Evolutionary conservation across 2,329 filamentous ascomycete genomes (phyloP).

Genomic region (Ophiostoma montium): DNA sequence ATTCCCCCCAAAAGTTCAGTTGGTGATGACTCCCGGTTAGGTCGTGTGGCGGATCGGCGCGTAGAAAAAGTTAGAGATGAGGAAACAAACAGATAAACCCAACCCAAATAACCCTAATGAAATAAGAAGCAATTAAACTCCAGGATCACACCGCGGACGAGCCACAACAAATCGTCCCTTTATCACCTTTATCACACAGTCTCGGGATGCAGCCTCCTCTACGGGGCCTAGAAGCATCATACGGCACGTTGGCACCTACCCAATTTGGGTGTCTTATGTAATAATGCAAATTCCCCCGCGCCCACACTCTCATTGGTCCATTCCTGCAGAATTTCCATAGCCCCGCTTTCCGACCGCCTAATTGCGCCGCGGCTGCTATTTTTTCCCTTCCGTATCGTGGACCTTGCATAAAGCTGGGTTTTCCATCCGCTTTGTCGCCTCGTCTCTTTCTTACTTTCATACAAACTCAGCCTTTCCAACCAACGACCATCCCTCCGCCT

Average conservation of each 20-base stretch:
- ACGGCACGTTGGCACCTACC: not conserved
- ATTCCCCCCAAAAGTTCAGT: no score
- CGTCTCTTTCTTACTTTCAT: not conserved
- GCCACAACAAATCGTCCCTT: not conserved
- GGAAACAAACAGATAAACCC: no score
- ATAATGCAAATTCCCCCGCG: not conserved
- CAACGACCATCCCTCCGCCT: not conserved
- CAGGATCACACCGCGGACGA: not conserved
- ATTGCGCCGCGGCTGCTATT: conserved; percentile 1
- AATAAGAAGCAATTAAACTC: not conserved
- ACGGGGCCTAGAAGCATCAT: not conserved
- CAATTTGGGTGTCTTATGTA: not conserved
- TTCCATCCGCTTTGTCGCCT: conserved; percentile 1
- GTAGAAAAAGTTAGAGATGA: no score
- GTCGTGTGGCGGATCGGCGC: no score
- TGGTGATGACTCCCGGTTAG: no score
- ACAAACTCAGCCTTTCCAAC: not conserved
- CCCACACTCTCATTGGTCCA: not conserved
- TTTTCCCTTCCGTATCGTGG: conserved; percentile 7
- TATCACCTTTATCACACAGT: not conserved
- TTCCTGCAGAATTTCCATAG: not conserved
- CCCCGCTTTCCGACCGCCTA: not conserved
- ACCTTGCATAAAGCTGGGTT: not conserved
- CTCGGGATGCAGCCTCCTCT: not conserved
- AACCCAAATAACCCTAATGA: no score